A percentile compares a stretch with the other conserved stretches of the same genome.
These are phyloP conservation scores for Pyricularia sp. DNA, from an alignment of 2,329 filamentous ascomycete species.

Conservation along the genomic window DNA sequence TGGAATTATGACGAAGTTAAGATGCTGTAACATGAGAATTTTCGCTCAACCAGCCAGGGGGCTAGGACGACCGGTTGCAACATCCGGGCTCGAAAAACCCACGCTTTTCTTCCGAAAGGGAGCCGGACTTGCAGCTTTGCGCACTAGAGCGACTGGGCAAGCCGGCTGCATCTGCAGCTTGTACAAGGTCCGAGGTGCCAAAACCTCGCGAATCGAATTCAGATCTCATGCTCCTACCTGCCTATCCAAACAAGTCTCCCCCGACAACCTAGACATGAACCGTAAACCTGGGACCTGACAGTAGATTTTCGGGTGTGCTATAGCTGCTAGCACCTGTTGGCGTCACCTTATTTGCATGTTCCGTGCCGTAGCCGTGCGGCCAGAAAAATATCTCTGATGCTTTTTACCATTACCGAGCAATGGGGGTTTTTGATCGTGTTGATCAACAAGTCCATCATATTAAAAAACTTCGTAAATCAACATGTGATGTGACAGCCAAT, in stretches of 20 bases:
- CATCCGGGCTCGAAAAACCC: neutral
- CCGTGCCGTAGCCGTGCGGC: neutral
- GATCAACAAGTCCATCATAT: neutral
- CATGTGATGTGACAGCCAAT: no score
- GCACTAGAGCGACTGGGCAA: neutral
- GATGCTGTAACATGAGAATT: neutral
- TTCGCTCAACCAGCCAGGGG: neutral
- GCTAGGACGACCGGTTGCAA: neutral
- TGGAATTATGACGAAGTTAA: neutral
- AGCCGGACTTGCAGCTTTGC: neutral
- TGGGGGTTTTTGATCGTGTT: neutral
- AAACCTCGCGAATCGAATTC: neutral
- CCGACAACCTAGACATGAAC: neutral
- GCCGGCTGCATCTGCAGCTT: neutral
- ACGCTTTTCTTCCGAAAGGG: neutral
- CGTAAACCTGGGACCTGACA: neutral
- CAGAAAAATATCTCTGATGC: neutral
- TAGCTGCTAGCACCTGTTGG: neutral
- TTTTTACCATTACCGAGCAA: neutral
- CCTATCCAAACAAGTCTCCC: neutral
- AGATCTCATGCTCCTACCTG: neutral
- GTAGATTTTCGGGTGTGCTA: neutral
- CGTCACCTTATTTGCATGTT: neutral
- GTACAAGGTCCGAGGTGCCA: neutral
- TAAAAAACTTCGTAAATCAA: no score